Evolutionary conservation across 73 alveolate genomes (phyloP).

Genomic region (Blepharisma japonicum): DNA sequence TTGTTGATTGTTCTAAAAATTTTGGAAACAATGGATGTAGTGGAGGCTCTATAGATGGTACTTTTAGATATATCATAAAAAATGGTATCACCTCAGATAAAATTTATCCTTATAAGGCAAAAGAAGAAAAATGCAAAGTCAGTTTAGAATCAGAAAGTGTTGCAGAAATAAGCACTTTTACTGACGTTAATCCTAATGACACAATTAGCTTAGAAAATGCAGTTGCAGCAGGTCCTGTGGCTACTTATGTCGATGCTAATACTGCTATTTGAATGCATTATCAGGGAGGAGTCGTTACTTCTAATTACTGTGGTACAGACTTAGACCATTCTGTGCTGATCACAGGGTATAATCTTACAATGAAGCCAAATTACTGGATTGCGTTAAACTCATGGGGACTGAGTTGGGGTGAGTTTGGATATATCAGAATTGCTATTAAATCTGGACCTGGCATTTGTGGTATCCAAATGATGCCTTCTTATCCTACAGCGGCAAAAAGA

Average conservation of each 20-base stretch:
- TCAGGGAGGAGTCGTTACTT: conserved; percentile 20
- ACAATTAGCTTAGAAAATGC: conserved; percentile 30
- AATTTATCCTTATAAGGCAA: conserved; percentile 53
- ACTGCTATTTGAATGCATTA: conserved; percentile 33
- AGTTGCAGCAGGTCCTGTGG: conserved; percentile 28
- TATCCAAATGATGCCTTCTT: conserved; percentile 48
- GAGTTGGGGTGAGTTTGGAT: conserved; percentile 59
- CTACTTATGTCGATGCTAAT: conserved; percentile 58
- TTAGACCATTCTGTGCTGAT: conserved; percentile 47
- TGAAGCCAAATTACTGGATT: conserved; percentile 33
- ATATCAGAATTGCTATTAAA: conserved; percentile 35
- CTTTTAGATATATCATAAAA: conserved; percentile 1
- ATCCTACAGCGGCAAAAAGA: no score
- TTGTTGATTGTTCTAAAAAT: conserved; percentile 62
- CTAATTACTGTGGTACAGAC: conserved; percentile 36
- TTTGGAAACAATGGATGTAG: conserved; percentile 51
- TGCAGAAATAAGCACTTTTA: conserved; percentile 22
- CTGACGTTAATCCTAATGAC: conserved; percentile 29
- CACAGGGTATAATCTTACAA: conserved; percentile 29
- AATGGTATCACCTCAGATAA: conserved; percentile 32
- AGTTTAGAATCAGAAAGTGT: conserved; percentile 19
- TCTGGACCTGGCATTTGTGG: conserved; percentile 79
- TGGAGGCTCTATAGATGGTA: conserved; percentile 52
- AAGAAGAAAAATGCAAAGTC: conserved; percentile 26
- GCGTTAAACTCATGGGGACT: conserved; percentile 58